phyloP scores from a whole-genome alignment of 495 filamentous ascomycete species.

The Gamarada debralockiae region DNA sequence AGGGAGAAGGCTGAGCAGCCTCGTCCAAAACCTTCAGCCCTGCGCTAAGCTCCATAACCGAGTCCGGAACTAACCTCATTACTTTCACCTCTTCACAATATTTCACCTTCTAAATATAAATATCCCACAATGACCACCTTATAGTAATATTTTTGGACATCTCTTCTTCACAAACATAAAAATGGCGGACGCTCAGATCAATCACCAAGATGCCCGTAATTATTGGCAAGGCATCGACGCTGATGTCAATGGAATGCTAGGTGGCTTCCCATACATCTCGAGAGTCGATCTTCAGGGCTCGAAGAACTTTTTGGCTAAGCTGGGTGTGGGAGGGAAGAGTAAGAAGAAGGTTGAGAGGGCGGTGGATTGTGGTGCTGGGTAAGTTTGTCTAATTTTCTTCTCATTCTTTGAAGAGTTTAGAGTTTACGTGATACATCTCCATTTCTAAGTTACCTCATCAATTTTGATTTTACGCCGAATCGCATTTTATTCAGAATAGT shows the following conservation, averaged over 20 bases:
- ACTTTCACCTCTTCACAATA: too few relatives aligned
- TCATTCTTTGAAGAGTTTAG: too few relatives aligned
- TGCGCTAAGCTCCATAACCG: too few relatives aligned
- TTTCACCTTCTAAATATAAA: too few relatives aligned
- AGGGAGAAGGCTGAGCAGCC: too few relatives aligned
- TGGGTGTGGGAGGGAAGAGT: slow-evolving; percentile 39
- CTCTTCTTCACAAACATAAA: neutral
- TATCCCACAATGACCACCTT: neutral
- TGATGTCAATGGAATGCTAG: slow-evolving; percentile 77
- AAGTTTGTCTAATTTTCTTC: slow-evolving; percentile 6
- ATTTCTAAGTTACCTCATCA: too few relatives aligned
- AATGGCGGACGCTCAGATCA: slow-evolving; percentile 45
- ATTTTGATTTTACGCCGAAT: too few relatives aligned
- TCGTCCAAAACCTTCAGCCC: too few relatives aligned
- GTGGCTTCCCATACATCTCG: slow-evolving; percentile 71
- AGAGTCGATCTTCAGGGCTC: slow-evolving; percentile 76
- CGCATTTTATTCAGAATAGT: too few relatives aligned
- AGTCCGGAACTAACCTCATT: too few relatives aligned
- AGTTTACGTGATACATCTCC: too few relatives aligned
- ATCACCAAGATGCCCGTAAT: slow-evolving; percentile 44
- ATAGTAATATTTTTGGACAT: neutral
- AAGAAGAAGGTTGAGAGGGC: slow-evolving; percentile 25
- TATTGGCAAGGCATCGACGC: slow-evolving; percentile 78
- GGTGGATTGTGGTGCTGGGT: slow-evolving; percentile 55
- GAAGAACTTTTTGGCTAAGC: slow-evolving; percentile 70